Base-by-base conservation (phyloP, 2,329 filamentous ascomycete genomes). In the Ophiostoma australiae region DNA sequence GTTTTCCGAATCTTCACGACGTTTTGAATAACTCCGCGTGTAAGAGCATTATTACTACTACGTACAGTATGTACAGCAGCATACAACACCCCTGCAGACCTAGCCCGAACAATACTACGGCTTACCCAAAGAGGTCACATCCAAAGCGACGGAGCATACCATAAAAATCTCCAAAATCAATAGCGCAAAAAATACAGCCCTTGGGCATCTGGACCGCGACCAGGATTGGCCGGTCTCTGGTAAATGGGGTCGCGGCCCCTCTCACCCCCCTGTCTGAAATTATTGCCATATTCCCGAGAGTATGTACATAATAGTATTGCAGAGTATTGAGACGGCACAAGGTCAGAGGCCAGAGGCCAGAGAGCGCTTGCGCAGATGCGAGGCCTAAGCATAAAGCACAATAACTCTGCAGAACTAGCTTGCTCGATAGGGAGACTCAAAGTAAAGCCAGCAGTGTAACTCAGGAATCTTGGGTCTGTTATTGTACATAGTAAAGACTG, bases 111-210 rank as follows among this genome's bases (percentile, higher is more conserved):
- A 63, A 35, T 35, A 63, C 27, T 27, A 31, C 27, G 23, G 11
- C 58, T 63, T 63, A 33, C 58, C 58, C 13, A 33, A 63, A 58
- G n/a, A 17, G 23, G 52, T 17, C 23, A 58, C 52, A 58, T 58
- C 27, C 13, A 63, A 23, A 27, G 27, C 13, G 58, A 63, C 58
- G 52, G 52, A 27, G 8, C 15, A 63, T 31, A 31, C 4, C 8
- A 33, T 27, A 33, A 33, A 61, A 55, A 27, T 61, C 52, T 39
- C 37, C 23, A 61, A 63, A 58, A 58, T 20, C 58, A 33, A 63
- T 63, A 63, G 58, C 58, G 58, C 58, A 63, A 8, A 33, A 63
- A 33, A 33, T 13, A 33, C 58, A 63, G 58, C 58, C 58, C 27
- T 63, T 33, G 33, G 58, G 58, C 58, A 31, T 58, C 52, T 58